Conservation (phyloP, 2,329 filamentous ascomycete genomes). For the Alternaria sp. region DNA sequence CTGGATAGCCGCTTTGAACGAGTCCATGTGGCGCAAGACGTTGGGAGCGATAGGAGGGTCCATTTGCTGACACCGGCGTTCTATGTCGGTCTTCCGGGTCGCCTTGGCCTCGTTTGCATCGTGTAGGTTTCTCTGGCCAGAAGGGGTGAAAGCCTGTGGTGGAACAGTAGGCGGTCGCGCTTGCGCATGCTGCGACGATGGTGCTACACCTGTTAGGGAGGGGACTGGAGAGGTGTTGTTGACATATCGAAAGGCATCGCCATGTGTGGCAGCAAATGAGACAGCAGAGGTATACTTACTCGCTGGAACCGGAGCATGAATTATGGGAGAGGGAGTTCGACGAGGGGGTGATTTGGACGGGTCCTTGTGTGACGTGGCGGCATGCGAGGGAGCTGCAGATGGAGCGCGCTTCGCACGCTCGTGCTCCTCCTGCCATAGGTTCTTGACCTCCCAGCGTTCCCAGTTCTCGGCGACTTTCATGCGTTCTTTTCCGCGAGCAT, state of each 20-base stretch:
- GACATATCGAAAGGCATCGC: constrained; percentile 21
- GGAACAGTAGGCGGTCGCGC: constrained; percentile 43
- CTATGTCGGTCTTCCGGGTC: constrained; percentile 71
- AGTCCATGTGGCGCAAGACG: constrained; percentile 71
- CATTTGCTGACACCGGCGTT: constrained; percentile 70
- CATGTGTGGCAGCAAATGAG: constrained; percentile 19
- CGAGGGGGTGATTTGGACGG: constrained; percentile 33
- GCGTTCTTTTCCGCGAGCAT: constrained; percentile 65
- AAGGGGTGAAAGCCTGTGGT: constrained; percentile 40
- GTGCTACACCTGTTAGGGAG: constrained; percentile 42
- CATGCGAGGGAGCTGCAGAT: constrained; percentile 23
- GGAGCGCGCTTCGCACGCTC: constrained; percentile 17
- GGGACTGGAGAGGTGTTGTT: constrained; percentile 28
- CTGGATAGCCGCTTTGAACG: constrained; percentile 75
- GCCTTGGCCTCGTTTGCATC: constrained; percentile 70
- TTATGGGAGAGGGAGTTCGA: constrained; percentile 35
- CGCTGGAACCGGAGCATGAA: constrained; percentile 42
- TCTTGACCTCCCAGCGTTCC: constrained; percentile 72
- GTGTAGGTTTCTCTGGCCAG: constrained; percentile 61
- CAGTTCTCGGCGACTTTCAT: constrained; percentile 70
- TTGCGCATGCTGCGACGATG: constrained; percentile 34
- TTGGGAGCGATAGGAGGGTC: constrained; percentile 68
- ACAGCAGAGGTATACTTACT: constrained; percentile 40
- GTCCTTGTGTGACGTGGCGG: constrained; percentile 25
- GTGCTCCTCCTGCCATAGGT: constrained; percentile 32